phyloP scores from a whole-genome alignment of 1,284 basidiomycete species.

The Sanghuangporus baumii region DNA sequence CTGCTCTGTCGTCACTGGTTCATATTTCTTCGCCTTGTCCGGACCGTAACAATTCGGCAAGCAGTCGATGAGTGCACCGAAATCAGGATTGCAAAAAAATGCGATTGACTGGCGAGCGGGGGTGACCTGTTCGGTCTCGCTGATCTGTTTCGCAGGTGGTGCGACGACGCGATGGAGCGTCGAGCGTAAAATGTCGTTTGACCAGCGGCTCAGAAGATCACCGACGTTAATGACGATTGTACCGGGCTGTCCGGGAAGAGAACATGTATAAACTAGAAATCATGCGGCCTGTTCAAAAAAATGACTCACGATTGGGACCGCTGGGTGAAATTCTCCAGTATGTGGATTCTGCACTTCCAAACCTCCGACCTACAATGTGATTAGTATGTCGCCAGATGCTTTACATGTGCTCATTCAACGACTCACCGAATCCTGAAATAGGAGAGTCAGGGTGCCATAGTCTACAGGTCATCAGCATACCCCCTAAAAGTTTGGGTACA shows the following conservation, averaged over 20 bases:
- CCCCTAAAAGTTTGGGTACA: neutral
- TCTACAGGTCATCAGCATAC: constrained; percentile 35
- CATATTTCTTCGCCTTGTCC: constrained; percentile 53
- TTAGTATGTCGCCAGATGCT: neutral
- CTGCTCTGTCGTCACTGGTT: constrained; percentile 62
- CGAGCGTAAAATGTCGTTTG: constrained; percentile 73
- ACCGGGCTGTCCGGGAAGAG: constrained; percentile 43
- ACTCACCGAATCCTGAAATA: constrained; percentile 74
- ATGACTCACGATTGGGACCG: constrained; percentile 62
- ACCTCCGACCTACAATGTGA: constrained; percentile 57
- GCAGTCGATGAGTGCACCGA: constrained; percentile 60
- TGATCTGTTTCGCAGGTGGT: constrained; percentile 48
- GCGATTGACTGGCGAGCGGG: constrained; percentile 76
- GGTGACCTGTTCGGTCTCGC: constrained; percentile 46
- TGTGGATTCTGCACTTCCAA: constrained; percentile 79
- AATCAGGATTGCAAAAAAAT: constrained; percentile 85
- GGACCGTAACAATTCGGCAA: constrained; percentile 58
- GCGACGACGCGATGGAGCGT: constrained; percentile 81
- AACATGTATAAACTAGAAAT: constrained; percentile 7
- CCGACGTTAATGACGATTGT: constrained; percentile 84
- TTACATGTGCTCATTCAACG: neutral
- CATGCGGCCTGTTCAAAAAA: neutral
- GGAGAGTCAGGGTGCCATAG: constrained; percentile 78
- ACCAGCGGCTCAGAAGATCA: constrained; percentile 80
- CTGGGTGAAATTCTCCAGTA: constrained; percentile 64